Evolutionary conservation across 371 early-diverging fungal species (phyloP), one percentile per base, ranked within the genome.

Genomic region (Actinomortierella wolfii): DNA sequence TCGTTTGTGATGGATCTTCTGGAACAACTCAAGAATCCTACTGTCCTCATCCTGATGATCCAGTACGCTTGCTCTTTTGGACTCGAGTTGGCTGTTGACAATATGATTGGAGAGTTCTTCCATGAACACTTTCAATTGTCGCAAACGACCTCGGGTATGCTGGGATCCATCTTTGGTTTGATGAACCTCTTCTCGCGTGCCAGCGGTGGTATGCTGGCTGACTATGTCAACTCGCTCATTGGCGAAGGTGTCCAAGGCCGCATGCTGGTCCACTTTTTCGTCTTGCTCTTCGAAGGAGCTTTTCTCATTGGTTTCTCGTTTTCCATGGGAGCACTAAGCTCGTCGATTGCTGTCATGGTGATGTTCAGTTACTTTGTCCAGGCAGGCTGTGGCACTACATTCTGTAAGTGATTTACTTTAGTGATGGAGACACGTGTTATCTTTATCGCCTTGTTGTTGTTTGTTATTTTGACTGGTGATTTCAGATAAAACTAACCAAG

Each of bases 1-100:
- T n/a, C n/a, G n/a, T n/a, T n/a, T n/a, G 5, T 57, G 21, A 46
- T 34, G 46, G 59, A 39, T 25, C 59, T 60, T 28, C 20, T 66
- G 25, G 39, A 42, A 2, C 73, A 59, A 29, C 47, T 79, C 46
- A 51, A 49, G 53, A 74, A 67, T 40, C 81, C 79, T 9, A 45
- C 68, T 8, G 81, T 83, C 1, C 56, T 84, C 25, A 76, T 86
- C 39, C 63, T 84, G 25, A 77, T 80, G 64, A 24, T 81, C 26
- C 78, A 76, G 50, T 88, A 88, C 56, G 86, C 86, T 21, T 86
- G 85, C 65, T 79, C 77, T 15, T 88, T 88, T 68, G 89, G 89
- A 7, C 71, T 83, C n/a, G 89, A 88, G 64, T 68, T 87, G 29
- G 76, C 84, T n/a, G 79, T 88, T 7, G 88, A 87, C 67, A 80